phyloP scores from a whole-genome alignment of 805 yeast species.

The Metschnikowia lunata region DNA sequence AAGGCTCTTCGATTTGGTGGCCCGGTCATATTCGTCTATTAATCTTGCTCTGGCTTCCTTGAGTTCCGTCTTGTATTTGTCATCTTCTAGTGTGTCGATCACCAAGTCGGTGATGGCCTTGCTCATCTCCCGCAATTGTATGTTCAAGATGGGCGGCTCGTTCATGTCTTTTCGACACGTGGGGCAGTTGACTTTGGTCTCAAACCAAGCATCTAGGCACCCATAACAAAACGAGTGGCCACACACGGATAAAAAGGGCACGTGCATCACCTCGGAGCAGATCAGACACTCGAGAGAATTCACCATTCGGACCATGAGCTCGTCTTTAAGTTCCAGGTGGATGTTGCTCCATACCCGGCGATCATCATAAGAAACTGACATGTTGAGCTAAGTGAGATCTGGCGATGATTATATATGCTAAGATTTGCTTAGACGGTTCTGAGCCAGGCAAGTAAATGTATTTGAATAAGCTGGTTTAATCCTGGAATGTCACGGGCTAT shows the following conservation, averaged over 20 bases:
- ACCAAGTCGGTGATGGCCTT: constrained; percentile 35
- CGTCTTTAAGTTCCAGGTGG: constrained; percentile 21
- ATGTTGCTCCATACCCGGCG: constrained; percentile 13
- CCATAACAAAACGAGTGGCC: constrained; percentile 75
- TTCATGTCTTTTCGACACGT: constrained; percentile 52
- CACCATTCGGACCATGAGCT: constrained; percentile 18
- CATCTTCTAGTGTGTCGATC: constrained; percentile 27
- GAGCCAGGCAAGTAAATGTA: too few relatives aligned
- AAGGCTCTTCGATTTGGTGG: constrained; percentile 30
- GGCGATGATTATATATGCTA: too few relatives aligned
- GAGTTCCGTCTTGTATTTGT: constrained; percentile 21
- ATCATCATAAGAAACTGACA: constrained; percentile 16
- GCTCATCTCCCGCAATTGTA: constrained; percentile 46
- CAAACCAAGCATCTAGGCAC: constrained; percentile 61
- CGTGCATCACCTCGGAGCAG: constrained; percentile 65
- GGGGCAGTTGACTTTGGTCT: constrained; percentile 59
- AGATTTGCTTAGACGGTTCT: too few relatives aligned
- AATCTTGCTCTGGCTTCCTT: constrained; percentile 23
- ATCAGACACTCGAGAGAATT: constrained; percentile 51
- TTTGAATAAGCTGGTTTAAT: too few relatives aligned
- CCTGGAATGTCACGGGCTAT: too few relatives aligned
- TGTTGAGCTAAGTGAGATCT: not conserved
- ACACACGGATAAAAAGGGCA: constrained; percentile 60
- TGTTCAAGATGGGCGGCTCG: constrained; percentile 50
- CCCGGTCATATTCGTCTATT: constrained; percentile 36